Percentiles rank a stretch among this genome's conserved stretches.
These are phyloP conservation scores for Aspergillus ellipticus DNA, from an alignment of 495 filamentous ascomycete species.

Conservation along the genomic window DNA sequence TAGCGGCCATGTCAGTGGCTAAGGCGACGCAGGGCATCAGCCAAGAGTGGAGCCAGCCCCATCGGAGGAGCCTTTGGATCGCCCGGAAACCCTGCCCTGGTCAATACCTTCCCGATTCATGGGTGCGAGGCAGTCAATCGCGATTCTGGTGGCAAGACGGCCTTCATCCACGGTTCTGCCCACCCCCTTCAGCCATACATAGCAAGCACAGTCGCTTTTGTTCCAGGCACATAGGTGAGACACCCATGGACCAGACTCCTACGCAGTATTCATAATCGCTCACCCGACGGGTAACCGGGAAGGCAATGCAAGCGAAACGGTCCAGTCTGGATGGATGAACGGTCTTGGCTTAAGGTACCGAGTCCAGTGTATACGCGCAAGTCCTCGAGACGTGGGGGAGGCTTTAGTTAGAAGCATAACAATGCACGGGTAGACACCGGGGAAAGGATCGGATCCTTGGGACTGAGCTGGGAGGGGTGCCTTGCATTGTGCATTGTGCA, in stretches of 20 bases:
- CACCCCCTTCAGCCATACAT: not conserved
- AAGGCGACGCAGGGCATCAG: slow-evolving; percentile 11
- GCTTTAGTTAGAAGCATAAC: not conserved
- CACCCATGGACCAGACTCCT: not conserved
- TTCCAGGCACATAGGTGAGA: not conserved
- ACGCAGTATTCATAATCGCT: not conserved
- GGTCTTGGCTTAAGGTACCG: not conserved
- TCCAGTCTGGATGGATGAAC: not conserved
- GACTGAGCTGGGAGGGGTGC: not conserved
- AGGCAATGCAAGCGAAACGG: not conserved
- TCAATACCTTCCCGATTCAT: slow-evolving; percentile 10
- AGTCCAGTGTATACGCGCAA: not conserved
- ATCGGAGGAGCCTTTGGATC: slow-evolving; percentile 12
- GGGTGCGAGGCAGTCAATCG: slow-evolving; percentile 11
- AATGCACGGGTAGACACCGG: not conserved
- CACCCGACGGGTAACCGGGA: not conserved
- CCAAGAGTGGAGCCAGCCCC: slow-evolving; percentile 18
- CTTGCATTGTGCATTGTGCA: not conserved
- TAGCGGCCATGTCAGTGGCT: slow-evolving; percentile 10
- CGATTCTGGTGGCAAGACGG: slow-evolving; percentile 9
- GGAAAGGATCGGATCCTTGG: not conserved
- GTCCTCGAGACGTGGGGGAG: not conserved
- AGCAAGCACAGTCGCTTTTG: not conserved
- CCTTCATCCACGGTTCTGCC: slow-evolving; percentile 9
- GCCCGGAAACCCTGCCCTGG: slow-evolving; percentile 14